These are phyloP conservation scores for Colletotrichum limetticola DNA, from an alignment of 2,329 filamentous ascomycete species.

Conservation along the genomic window DNA sequence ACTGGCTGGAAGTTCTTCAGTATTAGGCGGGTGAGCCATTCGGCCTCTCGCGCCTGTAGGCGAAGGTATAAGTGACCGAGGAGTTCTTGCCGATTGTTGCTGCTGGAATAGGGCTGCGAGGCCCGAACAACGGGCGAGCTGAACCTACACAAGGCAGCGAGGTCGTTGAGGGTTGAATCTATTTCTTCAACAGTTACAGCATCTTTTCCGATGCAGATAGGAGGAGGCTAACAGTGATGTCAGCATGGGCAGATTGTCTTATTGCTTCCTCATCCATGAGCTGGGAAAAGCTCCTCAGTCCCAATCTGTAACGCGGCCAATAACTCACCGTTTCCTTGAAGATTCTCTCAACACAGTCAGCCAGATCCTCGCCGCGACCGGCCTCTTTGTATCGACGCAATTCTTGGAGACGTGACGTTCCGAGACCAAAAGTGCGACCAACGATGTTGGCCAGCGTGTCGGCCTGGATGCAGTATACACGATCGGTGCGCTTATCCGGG, in stretches of 20 bases:
- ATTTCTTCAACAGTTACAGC: slow-evolving; percentile 77
- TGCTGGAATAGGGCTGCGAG: slow-evolving; percentile 39
- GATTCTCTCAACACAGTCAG: slow-evolving; percentile 74
- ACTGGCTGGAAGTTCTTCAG: slow-evolving; percentile 81
- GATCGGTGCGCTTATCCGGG: slow-evolving; percentile 79
- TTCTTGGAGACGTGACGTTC: slow-evolving; percentile 67
- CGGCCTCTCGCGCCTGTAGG: slow-evolving; percentile 75
- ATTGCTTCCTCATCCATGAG: slow-evolving; percentile 34
- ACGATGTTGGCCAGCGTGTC: slow-evolving; percentile 73
- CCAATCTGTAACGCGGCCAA: not conserved
- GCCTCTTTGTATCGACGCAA: slow-evolving; percentile 71
- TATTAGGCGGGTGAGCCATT: slow-evolving; percentile 87
- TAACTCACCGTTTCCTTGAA: slow-evolving; percentile 67
- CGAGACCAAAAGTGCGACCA: slow-evolving; percentile 71
- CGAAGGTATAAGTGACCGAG: slow-evolving; percentile 69
- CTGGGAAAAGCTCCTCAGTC: slow-evolving; percentile 35
- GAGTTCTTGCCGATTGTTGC: slow-evolving; percentile 49
- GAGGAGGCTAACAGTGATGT: slow-evolving; percentile 55
- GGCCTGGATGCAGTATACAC: slow-evolving; percentile 78
- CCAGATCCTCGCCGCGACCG: slow-evolving; percentile 73
- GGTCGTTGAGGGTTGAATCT: slow-evolving; percentile 69
- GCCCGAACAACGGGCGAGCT: slow-evolving; percentile 72
- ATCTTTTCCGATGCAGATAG: slow-evolving; percentile 43
- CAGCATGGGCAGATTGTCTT: not conserved
- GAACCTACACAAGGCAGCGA: slow-evolving; percentile 77